Base-by-base conservation (phyloP, 2,329 filamentous ascomycete genomes). In the Raffaelea ambrosiae region DNA sequence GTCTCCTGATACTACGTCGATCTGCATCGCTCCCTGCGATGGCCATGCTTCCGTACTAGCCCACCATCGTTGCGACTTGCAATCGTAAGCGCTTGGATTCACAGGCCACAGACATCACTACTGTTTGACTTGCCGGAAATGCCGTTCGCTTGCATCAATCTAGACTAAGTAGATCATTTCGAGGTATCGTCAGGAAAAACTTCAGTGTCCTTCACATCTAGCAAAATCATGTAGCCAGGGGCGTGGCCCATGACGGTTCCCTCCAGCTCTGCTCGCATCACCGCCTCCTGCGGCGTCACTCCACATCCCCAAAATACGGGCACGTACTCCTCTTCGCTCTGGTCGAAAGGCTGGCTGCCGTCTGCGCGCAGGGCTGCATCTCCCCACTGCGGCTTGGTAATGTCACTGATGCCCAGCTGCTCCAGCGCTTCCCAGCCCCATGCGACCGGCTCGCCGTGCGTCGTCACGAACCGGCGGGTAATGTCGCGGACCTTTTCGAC, bases 271-370 rank as follows among this genome's bases (percentile, higher is more conserved):
- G 77, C 76, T 48, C 66, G 67, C 69, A 81, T 73, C 1, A 84
- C 76, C 14, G 78, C 79, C 57, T 81, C 74, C 57, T 84, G 80
- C 2, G 81, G 79, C 35, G 81, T 84, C 11, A 84, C 79, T 31
- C 80, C 80, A 57, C 80, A 84, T 0, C 77, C 81, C 78, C 80
- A 77, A 53, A 80, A 80, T 4, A 79, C 71, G 0, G 76, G 76
- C 26, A 81, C 66, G 22, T 71, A 65, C 2, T 71, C 65, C 14
- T 68, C 63, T 19, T 62, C 61, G 14, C 9, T 33, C 31, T 33
- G 31, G 16, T 33, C 60, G 48, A 22, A 62, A 59, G 13, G 61
- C 21, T 60, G 61, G 45, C 61, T 56, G 1, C 71, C 74, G 26
- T 70, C 67, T 22, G 54, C 52, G 1, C 55, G 71, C 58, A 67